Base-by-base conservation (phyloP, 2,329 filamentous ascomycete species). In the Sporothrix brunneoviolacea region DNA sequence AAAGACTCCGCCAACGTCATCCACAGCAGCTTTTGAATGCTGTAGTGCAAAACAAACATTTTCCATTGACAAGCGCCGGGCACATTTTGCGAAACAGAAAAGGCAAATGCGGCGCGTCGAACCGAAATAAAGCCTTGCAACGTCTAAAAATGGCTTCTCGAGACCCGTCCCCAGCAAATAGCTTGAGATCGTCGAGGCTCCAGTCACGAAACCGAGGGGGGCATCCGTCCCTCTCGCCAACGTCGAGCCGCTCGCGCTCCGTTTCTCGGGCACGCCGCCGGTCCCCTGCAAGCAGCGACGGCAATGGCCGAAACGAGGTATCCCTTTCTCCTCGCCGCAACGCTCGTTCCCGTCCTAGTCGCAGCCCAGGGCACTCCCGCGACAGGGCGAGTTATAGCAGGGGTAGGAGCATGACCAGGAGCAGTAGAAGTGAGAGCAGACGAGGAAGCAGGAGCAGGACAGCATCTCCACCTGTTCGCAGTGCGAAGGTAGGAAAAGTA, bases 401-500 rank as follows among this genome's bases (percentile, higher is more conserved):
- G 21, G 18, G 38, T 15, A 35, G 48, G 21, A 50, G 47, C 19
- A 9, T 22, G 15, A 49, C 36, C 36, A 8, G 18, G 22, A 38
- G 38, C 8, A 46, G 27, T 19, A 21, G 30, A 21, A 46, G 33
- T 16, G 15, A 22, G 36, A 33, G 30, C 12, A 32, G 38, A 4
- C 35, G 37, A 6, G 19, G 28, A 6, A 42, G 40, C 28, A 28
- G 40, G 66, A 36, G 65, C 45, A 21, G 51, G 18, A 61, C 16
- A 57, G 63, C 39, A 70, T 68, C 57, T 61, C 59, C 41, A 66
- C 50, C 38, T 2, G 15, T 15, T 8, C 50, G 50, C 13, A 52
- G 22, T 2, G 35, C 50, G 10, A 52, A 47, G 43, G 36, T 51
- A 10, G 12, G 35, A n/a, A n/a, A n/a, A n/a, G n/a, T n/a, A n/a